Percentiles rank a stretch among this genome's conserved stretches.
phyloP scores from a whole-genome alignment of 257 asterid genomes.

The Jacaranda copaia region DNA sequence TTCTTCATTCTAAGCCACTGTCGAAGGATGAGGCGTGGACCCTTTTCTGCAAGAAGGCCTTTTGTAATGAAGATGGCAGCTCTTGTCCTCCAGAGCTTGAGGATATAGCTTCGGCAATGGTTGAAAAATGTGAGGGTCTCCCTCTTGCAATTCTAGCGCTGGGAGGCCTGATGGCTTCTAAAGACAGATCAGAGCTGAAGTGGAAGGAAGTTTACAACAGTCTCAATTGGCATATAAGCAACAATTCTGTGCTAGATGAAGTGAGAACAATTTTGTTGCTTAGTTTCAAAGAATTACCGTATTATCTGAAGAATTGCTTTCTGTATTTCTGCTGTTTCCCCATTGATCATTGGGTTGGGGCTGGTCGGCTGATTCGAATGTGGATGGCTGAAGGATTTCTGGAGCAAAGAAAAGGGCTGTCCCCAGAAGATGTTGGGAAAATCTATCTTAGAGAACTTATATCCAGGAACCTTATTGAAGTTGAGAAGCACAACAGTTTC shows the following conservation, averaged over 20 bases:
- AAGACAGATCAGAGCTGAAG: constrained; percentile 30
- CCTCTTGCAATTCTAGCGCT: constrained; percentile 44
- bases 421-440: constrained; percentile 41
- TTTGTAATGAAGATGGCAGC: constrained; percentile 27
- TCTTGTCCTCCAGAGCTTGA: constrained; percentile 38
- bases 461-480: constrained; percentile 41
- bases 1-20: constrained; percentile 36
- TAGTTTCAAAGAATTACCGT: constrained; percentile 43
- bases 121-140: constrained; percentile 41
- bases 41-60: constrained; percentile 48
- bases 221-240: constrained; percentile 39
- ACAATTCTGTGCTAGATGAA: constrained; percentile 28
- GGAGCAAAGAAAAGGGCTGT: constrained; percentile 25
- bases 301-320: constrained; percentile 43
- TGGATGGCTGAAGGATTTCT: constrained; percentile 53
- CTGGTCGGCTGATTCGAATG: constrained; percentile 39
- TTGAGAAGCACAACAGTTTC: constrained; percentile 29
- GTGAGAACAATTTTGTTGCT: constrained; percentile 34
- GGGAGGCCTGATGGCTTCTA: constrained; percentile 42
- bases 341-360: constrained; percentile 33
- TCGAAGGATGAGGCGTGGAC: constrained; percentile 39
- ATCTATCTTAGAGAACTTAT: constrained; percentile 36
- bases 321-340: constrained; percentile 45
- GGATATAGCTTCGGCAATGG: constrained; percentile 23
- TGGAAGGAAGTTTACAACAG: constrained; percentile 32